Evolutionary conservation across 345 rosid species (phyloP), one percentile per base, ranked within the genome.

Genomic region (Balakata baccata): DNA sequence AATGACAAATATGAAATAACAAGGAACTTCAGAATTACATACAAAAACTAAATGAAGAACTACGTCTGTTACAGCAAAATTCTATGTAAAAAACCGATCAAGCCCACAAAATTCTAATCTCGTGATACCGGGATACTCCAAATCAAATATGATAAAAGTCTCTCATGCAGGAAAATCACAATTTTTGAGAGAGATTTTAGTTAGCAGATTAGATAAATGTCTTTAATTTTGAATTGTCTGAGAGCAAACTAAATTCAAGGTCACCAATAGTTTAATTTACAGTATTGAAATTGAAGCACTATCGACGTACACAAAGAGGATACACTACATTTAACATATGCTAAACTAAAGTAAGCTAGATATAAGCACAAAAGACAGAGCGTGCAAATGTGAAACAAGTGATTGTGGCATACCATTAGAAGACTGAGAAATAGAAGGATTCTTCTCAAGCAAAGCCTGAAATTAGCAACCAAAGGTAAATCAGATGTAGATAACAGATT

Each of bases 391-490:
- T 41, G 43, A 39, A 74, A 17, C 41, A 64, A 18, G 64, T 37
- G 54, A 37, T 13, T 41, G 69, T 23, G 62, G 52, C 83, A 53
- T 90, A 92, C 96, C 97, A 83, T 85, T 81, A 58, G 69, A 66
- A 74, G 88, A 80, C 66, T 87, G 89, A 76, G 85, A 85, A 73
- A 88, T 77, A 0, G 89, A 81, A 47, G 91, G 92, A 82, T 94
- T 94, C 73, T 89, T 90, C 82, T 90, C 88, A 25, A 88, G 64
- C 87, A 92, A 84, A 78, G 95, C 98, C 97, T 94, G 78, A 57
- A 81, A 64, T 53, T 53, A 41, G 34, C 13, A 59, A 67, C 23
- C 47, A 59, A 22, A 74, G 71, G 5, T 50, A 50, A 65, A n/a
- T 11, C 29, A 70, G 69, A 46, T 29, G 20, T 34, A 63, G 43